Evolutionary conservation across 805 yeast genomes (phyloP), one percentile per base, ranked within the genome.

Genomic region (Saturnispora halmiae): DNA sequence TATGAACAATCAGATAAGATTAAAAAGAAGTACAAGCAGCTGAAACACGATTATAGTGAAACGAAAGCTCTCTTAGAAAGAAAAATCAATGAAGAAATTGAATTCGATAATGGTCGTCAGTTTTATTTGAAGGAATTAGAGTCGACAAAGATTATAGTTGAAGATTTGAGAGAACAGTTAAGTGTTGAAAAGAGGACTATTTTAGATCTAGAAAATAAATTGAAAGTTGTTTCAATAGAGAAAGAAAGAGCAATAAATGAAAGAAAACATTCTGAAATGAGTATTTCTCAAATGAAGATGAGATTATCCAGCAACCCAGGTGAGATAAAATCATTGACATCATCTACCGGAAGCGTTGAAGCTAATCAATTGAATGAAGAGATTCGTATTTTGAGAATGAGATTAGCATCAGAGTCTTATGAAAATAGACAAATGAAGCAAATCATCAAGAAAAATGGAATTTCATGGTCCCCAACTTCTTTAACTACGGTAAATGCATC

Each of bases 331-430:
- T 33, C 34, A 6, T 30, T 27, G 4, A 44, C 44, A 13, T 14
- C 42, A 32, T n/a, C 34, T 15, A 38, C 31, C 6, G 16, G 16
- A n/a, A 18, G 33, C 6, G 34, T 45, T 4, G 56, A 49, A 26
- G 22, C 40, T 29, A 40, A 40, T 24, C 36, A 43, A 44, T 55
- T 79, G 33, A 61, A 66, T 19, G 76, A 80, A 34, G 85, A 80
- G 44, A 52, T 79, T 38, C 67, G 70, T 25, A 61, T 80, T 49
- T 58, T 82, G 11, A 81, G 79, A 48, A 72, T 79, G 2, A 68
- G 83, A 49, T 55, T 77, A n/a, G 79, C 81, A 2, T 67, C 79
- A n/a, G 79, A 77, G 37, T 67, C 78, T 6, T 73, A 73, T 46
- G 81, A 76, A 41, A 73, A 69, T 44, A 76, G 72, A 51, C 72